phyloP scores from a whole-genome alignment of 2,329 filamentous ascomycete species.

The Colletotrichum sp. region DNA sequence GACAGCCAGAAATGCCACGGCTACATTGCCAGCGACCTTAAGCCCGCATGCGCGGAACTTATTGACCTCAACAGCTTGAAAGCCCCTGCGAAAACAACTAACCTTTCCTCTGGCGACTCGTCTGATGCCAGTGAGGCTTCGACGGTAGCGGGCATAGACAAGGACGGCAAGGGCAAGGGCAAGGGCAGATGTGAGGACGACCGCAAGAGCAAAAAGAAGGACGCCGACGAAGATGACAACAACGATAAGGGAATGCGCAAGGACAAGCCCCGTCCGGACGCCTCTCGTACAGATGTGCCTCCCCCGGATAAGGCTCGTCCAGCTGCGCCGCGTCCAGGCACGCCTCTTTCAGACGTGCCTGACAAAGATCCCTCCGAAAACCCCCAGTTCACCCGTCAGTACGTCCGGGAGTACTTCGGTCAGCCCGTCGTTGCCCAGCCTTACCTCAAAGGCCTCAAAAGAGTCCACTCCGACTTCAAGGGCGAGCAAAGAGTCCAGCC shows the following conservation, averaged over 20 bases:
- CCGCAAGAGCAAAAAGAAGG: not conserved
- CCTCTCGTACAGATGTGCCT: not conserved
- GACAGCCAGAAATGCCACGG: not conserved
- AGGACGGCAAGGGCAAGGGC: not conserved
- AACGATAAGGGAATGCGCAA: not conserved
- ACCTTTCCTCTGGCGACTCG: not conserved
- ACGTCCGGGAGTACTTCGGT: not conserved
- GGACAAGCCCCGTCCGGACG: not conserved
- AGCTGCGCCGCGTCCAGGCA: not conserved
- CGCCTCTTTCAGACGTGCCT: not conserved
- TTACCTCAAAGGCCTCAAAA: not conserved
- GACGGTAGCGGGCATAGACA: not conserved
- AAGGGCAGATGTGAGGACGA: not conserved
- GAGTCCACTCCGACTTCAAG: not conserved
- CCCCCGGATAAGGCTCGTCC: not conserved
- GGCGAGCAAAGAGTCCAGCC: not conserved
- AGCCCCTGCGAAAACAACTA: not conserved
- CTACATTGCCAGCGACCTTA: not conserved
- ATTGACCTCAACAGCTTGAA: not conserved
- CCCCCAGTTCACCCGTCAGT: not conserved
- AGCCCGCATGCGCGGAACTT: not conserved
- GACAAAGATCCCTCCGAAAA: not conserved
- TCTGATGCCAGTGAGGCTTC: not conserved
- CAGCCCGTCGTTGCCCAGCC: not conserved
- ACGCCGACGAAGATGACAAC: not conserved